phyloP scores from a whole-genome alignment of 345 rosid species.

The Aquilaria yunnanensis region DNA sequence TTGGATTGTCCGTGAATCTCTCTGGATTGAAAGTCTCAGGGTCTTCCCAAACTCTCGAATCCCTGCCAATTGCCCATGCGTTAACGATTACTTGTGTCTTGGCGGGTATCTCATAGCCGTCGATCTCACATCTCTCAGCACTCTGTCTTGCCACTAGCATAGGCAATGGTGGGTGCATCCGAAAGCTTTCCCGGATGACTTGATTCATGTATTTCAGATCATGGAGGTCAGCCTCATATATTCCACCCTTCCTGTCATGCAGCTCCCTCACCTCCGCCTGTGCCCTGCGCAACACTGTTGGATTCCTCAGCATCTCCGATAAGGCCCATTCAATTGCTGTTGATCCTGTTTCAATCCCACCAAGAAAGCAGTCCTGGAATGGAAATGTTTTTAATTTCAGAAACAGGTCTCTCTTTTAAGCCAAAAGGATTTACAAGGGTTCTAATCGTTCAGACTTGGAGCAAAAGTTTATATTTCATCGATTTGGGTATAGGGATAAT shows the following conservation, averaged over 20 bases:
- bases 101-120: constrained; percentile 16
- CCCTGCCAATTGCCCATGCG: constrained; percentile 24
- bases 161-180: constrained; percentile 23
- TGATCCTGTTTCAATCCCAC: constrained; percentile 23
- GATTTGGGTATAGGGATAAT: too few relatives aligned
- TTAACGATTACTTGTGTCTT: constrained; percentile 17
- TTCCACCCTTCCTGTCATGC: constrained; percentile 2
- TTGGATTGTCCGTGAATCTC: too few relatives aligned
- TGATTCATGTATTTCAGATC: constrained; percentile 12
- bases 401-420: too few relatives aligned
- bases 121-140: constrained; percentile 7
- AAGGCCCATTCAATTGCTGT: constrained; percentile 21
- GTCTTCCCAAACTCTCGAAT: too few relatives aligned
- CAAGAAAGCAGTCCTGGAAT: constrained; percentile 16
- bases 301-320: constrained; percentile 21
- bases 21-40: too few relatives aligned
- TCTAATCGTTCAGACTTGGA: too few relatives aligned
- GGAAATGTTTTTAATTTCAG: too few relatives aligned
- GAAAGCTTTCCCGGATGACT: constrained; percentile 21
- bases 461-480: too few relatives aligned
- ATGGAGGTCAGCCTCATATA: constrained; percentile 5
- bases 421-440: too few relatives aligned
- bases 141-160: constrained; percentile 18
- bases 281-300: constrained; percentile 17
- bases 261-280: constrained; percentile 22